phyloP scores from a whole-genome alignment of 371 early-diverging fungal species.

The Mucor circinelloides region DNA sequence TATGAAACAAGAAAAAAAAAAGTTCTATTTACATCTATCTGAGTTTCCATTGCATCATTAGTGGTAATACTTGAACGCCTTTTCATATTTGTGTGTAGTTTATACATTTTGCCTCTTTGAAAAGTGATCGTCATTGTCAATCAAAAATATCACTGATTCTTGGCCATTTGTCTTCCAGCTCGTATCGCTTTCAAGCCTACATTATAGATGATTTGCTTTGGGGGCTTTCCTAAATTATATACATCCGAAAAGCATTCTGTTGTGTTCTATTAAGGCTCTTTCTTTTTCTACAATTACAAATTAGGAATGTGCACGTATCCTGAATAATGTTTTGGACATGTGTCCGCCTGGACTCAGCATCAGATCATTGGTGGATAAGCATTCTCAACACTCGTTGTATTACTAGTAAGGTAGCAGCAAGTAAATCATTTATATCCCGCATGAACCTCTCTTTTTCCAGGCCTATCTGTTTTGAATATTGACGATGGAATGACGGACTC shows the following conservation, averaged over 20 bases:
- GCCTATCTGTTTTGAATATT: no score
- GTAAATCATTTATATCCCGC: no score
- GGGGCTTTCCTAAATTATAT: neutral
- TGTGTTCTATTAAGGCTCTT: neutral
- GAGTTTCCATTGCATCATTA: neutral
- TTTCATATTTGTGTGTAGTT: neutral
- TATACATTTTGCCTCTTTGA: neutral
- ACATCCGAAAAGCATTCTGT: neutral
- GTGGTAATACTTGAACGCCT: neutral
- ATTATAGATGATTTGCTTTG: neutral
- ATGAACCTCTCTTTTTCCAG: no score
- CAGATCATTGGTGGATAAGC: neutral
- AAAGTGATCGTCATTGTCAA: neutral
- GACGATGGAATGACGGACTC: no score
- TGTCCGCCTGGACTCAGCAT: neutral
- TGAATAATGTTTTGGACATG: neutral
- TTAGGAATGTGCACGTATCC: neutral
- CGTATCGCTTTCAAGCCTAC: no score
- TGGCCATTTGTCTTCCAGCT: no score
- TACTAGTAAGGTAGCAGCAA: neutral
- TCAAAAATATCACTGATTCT: neutral
- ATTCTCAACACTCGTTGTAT: neutral
- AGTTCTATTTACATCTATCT: neutral
- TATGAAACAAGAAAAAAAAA: neutral
- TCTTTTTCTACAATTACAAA: neutral